Percentiles rank a stretch among this genome's conserved stretches.
Evolutionary conservation across 1,139 yeast species (phyloP).

Genomic region (Candida tropicalis): DNA sequence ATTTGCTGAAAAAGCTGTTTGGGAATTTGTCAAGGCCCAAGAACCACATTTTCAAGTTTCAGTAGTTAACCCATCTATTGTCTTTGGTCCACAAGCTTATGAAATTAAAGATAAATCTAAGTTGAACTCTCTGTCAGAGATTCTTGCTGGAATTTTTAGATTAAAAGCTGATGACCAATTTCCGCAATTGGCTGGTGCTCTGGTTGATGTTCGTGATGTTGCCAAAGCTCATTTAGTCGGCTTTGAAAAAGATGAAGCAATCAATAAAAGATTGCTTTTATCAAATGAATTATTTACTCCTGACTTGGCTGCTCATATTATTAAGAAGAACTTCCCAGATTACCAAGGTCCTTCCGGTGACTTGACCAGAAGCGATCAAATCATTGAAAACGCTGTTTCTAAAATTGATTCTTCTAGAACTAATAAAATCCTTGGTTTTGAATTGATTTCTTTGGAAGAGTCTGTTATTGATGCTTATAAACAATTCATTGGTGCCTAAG

Average conservation of each 20-base stretch:
- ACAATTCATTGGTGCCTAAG: conserved; percentile 36
- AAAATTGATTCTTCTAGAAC: conserved; percentile 32
- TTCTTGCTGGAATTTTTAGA: conserved; percentile 19
- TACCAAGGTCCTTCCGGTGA: conserved; percentile 14
- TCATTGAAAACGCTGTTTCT: conserved; percentile 1
- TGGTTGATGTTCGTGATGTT: conserved; percentile 42
- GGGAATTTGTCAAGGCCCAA: conserved; percentile 46
- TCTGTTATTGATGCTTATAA: conserved; percentile 43
- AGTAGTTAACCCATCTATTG: conserved; percentile 33
- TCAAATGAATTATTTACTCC: conserved; percentile 26
- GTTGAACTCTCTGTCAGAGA: conserved; percentile 22
- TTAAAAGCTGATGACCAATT: conserved; percentile 20
- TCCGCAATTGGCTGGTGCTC: conserved; percentile 23
- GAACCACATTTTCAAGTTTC: conserved; percentile 29
- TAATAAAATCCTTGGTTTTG: conserved; percentile 33
- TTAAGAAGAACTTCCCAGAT: conserved; percentile 24
- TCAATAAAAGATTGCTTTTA: conserved; percentile 31
- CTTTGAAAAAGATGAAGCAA: conserved; percentile 26
- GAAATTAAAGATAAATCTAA: conserved; percentile 13
- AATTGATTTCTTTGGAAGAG: conserved; percentile 37
- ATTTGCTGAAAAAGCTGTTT: conserved; percentile 43
- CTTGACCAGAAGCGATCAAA: conserved; percentile 7
- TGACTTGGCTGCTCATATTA: conserved; percentile 25
- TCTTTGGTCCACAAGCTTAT: conserved; percentile 36
- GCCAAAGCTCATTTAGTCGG: conserved; percentile 41